Evolutionary conservation across 768 basidiomycete species (phyloP).

Genomic region (Hericium rajendrae): DNA sequence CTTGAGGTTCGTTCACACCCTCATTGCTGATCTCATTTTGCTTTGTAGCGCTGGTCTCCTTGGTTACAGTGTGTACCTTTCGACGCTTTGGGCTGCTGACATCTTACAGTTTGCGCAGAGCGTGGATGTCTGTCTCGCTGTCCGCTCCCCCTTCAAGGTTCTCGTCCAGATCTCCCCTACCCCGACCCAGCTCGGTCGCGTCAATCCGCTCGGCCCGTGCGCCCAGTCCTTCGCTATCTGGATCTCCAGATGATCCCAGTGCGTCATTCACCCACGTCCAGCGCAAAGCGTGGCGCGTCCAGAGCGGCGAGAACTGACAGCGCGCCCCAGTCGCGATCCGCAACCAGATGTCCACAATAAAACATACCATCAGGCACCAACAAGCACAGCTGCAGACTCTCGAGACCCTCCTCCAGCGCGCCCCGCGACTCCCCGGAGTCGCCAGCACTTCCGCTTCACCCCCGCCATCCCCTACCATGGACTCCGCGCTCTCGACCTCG

Average conservation of each 20-base stretch:
- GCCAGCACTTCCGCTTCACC: constrained; percentile 30
- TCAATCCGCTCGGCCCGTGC: constrained; percentile 9
- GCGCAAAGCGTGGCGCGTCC: neutral
- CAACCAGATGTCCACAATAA: constrained; percentile 72
- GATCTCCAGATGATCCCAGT: constrained; percentile 11
- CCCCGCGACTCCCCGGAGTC: constrained; percentile 47
- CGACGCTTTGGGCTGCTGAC: too few relatives aligned
- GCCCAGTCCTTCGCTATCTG: constrained; percentile 8
- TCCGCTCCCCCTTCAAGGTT: neutral
- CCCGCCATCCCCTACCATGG: constrained; percentile 20
- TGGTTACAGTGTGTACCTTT: neutral
- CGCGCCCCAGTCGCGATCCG: constrained; percentile 52
- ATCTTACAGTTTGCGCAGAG: neutral
- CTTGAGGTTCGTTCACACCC: too few relatives aligned
- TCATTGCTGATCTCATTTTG: neutral
- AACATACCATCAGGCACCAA: constrained; percentile 76
- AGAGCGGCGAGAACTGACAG: neutral
- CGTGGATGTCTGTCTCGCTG: constrained; percentile 2
- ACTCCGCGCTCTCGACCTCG: constrained; percentile 22
- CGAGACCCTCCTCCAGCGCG: constrained; percentile 58
- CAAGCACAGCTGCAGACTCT: constrained; percentile 68
- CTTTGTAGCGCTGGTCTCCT: neutral
- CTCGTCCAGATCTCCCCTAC: neutral
- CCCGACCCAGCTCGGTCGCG: constrained; percentile 7
- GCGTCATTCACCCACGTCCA: neutral